Conservation (phyloP, 371 early-diverging fungal species). For the Rhizopus arrhizus region DNA sequence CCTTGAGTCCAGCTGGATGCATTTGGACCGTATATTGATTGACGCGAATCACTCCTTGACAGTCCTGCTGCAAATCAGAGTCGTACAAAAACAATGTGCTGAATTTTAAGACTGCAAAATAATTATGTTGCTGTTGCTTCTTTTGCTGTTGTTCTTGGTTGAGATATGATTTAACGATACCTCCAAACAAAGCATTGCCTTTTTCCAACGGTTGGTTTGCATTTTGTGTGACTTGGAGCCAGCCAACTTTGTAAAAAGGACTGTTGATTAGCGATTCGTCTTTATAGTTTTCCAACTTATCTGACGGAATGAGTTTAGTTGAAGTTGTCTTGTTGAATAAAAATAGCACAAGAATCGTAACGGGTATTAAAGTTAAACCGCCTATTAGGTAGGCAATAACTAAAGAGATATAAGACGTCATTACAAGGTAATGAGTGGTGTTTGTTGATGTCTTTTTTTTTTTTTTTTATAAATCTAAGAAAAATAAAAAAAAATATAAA, state of each 20-base stretch:
- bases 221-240: conserved; percentile 45
- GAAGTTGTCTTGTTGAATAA: not conserved
- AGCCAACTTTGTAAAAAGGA: conserved; percentile 52
- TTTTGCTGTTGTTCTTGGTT: conserved; percentile 28
- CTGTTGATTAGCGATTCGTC: conserved; percentile 11
- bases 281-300: conserved; percentile 13
- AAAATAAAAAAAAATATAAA: too few species aligned
- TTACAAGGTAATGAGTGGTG: not conserved
- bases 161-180: conserved; percentile 43
- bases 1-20: conserved; percentile 63
- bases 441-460: not conserved
- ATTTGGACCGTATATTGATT: conserved; percentile 67
- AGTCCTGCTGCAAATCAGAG: conserved; percentile 78
- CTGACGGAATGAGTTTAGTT: not conserved
- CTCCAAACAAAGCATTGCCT: conserved; percentile 32
- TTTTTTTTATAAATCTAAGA: too few species aligned
- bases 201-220: not conserved
- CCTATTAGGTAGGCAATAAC: conserved; percentile 46
- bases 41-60: conserved; percentile 73
- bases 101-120: conserved; percentile 79
- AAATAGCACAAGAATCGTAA: conserved; percentile 20
- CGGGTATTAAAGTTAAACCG: conserved; percentile 49
- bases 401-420: conserved; percentile 13
- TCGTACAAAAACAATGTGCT: conserved; percentile 83
- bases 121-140: conserved; percentile 23